These are phyloP conservation scores for Metschnikowia arizonensis DNA, from an alignment of 805 yeast species.

Conservation along the genomic window DNA sequence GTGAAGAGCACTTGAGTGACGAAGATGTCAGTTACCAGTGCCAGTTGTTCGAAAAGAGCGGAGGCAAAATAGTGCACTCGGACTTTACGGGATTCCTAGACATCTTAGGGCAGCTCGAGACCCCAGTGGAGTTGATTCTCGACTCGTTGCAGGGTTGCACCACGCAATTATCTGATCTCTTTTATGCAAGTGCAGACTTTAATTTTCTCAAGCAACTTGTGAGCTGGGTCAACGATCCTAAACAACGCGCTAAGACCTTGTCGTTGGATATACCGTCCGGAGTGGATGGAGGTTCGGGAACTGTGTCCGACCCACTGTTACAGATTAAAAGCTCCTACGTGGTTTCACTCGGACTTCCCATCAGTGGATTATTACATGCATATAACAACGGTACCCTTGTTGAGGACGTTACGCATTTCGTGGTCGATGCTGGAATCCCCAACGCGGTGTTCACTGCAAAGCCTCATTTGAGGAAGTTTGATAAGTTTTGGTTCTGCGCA, in stretches of 20 bases:
- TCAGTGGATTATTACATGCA: constrained; percentile 57
- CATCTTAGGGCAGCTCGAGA: constrained; percentile 46
- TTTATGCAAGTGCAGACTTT: constrained; percentile 35
- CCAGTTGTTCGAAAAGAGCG: constrained; percentile 52
- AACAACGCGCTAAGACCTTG: constrained; percentile 42
- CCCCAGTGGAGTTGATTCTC: constrained; percentile 73
- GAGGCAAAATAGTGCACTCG: constrained; percentile 58
- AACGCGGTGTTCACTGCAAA: constrained; percentile 44
- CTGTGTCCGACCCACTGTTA: constrained; percentile 26
- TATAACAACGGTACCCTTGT: constrained; percentile 47
- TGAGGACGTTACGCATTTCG: constrained; percentile 50
- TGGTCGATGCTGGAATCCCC: constrained; percentile 72
- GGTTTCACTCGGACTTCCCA: constrained; percentile 69
- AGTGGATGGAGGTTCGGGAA: constrained; percentile 77
- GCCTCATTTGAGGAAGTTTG: constrained; percentile 42
- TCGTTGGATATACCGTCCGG: constrained; percentile 84
- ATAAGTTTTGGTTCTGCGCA: constrained; percentile 42
- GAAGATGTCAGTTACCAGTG: constrained; percentile 48
- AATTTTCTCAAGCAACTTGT: constrained; percentile 44
- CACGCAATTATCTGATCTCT: constrained; percentile 58
- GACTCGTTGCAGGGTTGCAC: constrained; percentile 88
- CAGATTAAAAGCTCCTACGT: constrained; percentile 52
- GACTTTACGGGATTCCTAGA: constrained; percentile 33
- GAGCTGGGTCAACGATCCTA: constrained; percentile 60
- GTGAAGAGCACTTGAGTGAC: constrained; percentile 34